Conservation (phyloP, 83 land plant genomes). For the Picea abies region DNA sequence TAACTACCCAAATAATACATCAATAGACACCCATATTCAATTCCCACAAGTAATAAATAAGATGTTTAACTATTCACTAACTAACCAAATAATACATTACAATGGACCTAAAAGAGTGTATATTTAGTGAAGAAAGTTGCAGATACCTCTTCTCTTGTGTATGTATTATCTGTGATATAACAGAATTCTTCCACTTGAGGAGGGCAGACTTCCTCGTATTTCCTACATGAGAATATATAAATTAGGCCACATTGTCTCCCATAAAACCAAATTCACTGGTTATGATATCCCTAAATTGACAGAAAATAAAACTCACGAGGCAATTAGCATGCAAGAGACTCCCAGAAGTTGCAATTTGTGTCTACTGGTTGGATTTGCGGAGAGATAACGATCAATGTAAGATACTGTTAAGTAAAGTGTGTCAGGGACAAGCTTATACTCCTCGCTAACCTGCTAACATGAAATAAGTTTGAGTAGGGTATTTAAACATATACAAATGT, state of each 20-base stretch:
- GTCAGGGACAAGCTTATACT: slow-evolving; percentile 92
- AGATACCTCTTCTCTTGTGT: slow-evolving; percentile 52
- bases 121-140: background rate
- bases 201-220: slow-evolving; percentile 65
- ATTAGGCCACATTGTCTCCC: background rate
- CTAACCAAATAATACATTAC: background rate
- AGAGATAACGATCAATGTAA: slow-evolving; percentile 87
- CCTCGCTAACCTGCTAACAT: slow-evolving; percentile 83
- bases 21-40: too few relatives aligned
- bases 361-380: slow-evolving; percentile 65
- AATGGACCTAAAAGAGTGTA: background rate
- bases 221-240: slow-evolving; percentile 26
- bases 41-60: too few relatives aligned
- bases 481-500: too few relatives aligned
- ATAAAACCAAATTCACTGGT: background rate
- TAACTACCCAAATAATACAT: too few relatives aligned
- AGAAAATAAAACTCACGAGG: slow-evolving; percentile 67
- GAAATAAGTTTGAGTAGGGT: too few relatives aligned
- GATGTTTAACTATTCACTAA: too few relatives aligned
- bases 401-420: slow-evolving; percentile 94
- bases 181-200: slow-evolving; percentile 67
- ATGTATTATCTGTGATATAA: slow-evolving; percentile 65
- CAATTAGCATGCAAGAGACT: slow-evolving; percentile 96
- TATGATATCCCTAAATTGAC: background rate
- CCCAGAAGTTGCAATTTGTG: slow-evolving; percentile 87